Evolutionary conservation across 768 basidiomycete genomes (phyloP).

Genomic region (Tulasnella calospora): DNA sequence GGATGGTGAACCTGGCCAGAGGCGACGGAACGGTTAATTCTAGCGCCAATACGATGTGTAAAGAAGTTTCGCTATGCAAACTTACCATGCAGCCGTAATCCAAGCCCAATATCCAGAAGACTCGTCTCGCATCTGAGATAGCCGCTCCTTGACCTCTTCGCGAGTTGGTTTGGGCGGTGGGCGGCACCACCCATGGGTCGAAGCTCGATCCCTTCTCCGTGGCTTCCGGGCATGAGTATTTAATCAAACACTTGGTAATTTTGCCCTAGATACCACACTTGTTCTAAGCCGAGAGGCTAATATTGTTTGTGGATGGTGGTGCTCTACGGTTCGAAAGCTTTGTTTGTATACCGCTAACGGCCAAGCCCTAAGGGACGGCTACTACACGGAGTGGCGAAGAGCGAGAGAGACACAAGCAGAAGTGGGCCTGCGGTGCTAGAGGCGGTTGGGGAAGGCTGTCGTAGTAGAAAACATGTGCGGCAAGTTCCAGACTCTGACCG

Average conservation of each 20-base stretch:
- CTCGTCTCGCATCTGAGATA: slow-evolving; percentile 14
- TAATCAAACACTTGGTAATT: neutral
- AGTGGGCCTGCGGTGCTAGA: no score
- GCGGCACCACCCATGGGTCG: neutral
- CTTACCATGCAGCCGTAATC: slow-evolving; percentile 26
- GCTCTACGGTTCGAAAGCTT: no score
- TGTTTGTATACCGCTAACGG: no score
- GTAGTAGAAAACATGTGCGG: neutral
- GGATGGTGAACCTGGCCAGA: slow-evolving; percentile 39
- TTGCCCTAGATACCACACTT: neutral
- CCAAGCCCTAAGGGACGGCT: no score
- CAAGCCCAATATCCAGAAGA: slow-evolving; percentile 24
- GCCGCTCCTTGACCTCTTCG: slow-evolving; percentile 1
- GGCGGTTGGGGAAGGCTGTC: neutral
- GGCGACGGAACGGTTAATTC: neutral
- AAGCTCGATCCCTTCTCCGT: slow-evolving; percentile 1
- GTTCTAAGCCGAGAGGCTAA: neutral
- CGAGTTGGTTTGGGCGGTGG: neutral
- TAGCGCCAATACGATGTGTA: neutral
- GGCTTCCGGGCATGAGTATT: neutral
- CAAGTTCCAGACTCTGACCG: slow-evolving; percentile 4
- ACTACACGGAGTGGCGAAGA: no score
- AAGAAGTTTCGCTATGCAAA: no score
- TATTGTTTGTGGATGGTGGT: neutral
- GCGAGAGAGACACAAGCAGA: no score